Conservation (phyloP, 805 yeast species). For the Yarrowia sp. region DNA sequence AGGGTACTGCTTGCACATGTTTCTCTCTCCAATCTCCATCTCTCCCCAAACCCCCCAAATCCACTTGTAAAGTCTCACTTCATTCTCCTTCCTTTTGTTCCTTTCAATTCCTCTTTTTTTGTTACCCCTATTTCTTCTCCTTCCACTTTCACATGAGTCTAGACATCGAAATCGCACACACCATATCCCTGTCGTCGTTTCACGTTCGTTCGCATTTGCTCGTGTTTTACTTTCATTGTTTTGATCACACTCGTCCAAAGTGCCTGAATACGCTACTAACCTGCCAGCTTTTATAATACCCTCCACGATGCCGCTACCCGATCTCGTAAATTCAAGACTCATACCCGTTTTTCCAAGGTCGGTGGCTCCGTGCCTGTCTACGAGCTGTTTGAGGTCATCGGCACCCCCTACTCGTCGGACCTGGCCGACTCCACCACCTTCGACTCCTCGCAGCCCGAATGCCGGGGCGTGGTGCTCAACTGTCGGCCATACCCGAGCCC, state of each 20-base stretch:
- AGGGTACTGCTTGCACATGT: no score
- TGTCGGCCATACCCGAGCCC: constrained; percentile 21
- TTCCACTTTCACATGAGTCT: constrained; percentile 6
- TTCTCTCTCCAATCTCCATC: no score
- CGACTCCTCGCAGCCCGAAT: constrained; percentile 13
- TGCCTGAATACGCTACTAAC: constrained; percentile 19
- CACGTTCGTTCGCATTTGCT: background rate
- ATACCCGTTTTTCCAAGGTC: constrained; percentile 23
- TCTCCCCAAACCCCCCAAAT: no score
- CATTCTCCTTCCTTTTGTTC: background rate
- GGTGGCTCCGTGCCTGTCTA: background rate
- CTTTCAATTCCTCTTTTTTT: no score
- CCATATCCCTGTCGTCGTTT: background rate
- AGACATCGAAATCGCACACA: background rate
- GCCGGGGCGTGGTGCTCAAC: constrained; percentile 31
- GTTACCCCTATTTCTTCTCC: background rate
- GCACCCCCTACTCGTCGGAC: constrained; percentile 26
- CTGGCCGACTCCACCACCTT: constrained; percentile 11
- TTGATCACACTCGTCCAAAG: background rate
- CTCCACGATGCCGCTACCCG: constrained; percentile 20
- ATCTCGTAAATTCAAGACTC: constrained; percentile 22
- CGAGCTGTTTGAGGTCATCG: constrained; percentile 34
- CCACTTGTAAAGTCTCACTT: no score
- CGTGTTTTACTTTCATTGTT: constrained; percentile 3
- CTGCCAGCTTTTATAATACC: constrained; percentile 28